Base-by-base conservation (phyloP, 495 filamentous ascomycete genomes). In the Tetracladium setigerum region DNA sequence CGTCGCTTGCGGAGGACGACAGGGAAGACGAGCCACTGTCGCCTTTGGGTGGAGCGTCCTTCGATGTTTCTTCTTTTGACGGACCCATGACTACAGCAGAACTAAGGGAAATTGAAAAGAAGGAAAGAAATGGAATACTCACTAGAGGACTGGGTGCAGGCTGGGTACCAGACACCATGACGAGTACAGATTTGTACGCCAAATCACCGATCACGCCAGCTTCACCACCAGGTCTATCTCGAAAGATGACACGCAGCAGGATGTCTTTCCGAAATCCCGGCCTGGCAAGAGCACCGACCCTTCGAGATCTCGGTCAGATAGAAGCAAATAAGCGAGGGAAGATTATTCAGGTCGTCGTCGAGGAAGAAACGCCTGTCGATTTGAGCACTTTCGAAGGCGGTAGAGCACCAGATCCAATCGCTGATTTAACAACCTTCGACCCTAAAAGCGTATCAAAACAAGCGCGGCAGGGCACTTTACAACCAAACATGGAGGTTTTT, bases 261-360 rank as follows among this genome's bases (percentile, higher is more conserved):
- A 30, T 38, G 7, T 46, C 71, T 2, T 53, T 60, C 35, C 49
- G 50, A 10, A 52, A 46, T 14, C 46, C 49, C 12, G 46, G 53
- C 1, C 44, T 67, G n/a, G 53, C 53, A 31, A 57, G 62, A 17
- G 34, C 50, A 14, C 56, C 59, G 31, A 65, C 69, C 9, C 41
- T 73, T 24, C 65, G 60, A 38, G 61, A 67, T 30, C 54, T 74
- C 6, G 72, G 64, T 2, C 73, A 76, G 54, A 61, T 54, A 2
- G 72, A 75, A 47, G 73, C 74, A 0, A 74, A 76, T 54, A 73
- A 68, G 42, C 56, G 70, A 11, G 71, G 72, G 7, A 62, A 74
- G 48, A 66, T 74, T 3, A 69, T 77, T 41, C 67, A 75, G 53
- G 65, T 78, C 1, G 63, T 77, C 16, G 56, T 72, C 37, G 72